Evolutionary conservation across 352 stramenopile genomes (phyloP).

Genomic region (Thalassiosira mediterranea): DNA sequence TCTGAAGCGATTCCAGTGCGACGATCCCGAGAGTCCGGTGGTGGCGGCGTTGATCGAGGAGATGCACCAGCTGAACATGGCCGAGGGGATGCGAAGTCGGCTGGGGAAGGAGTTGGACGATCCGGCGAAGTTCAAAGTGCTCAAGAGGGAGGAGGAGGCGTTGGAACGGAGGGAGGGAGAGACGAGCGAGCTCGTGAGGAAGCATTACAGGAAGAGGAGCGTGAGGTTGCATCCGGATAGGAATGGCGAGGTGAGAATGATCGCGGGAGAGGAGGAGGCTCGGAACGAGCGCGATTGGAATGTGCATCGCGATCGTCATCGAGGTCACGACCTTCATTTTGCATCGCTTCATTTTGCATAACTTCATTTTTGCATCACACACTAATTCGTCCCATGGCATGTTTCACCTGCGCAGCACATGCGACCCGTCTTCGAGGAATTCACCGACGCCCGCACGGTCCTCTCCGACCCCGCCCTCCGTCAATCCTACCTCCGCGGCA

Average conservation of each 20-base stretch:
- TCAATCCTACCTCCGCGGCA: constrained; percentile 17
- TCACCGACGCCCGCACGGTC: constrained; percentile 36
- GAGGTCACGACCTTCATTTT: too few relatives aligned
- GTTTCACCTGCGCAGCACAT: constrained; percentile 10
- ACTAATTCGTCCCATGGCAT: neutral
- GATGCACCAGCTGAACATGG: constrained; percentile 25
- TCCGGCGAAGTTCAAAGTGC: constrained; percentile 23
- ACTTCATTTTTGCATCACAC: neutral
- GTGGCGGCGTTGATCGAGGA: constrained; percentile 29
- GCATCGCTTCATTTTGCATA: neutral
- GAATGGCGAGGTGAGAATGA: constrained; percentile 38
- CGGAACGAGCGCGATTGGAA: too few relatives aligned
- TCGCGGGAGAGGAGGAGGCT: too few relatives aligned
- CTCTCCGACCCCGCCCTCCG: constrained; percentile 24
- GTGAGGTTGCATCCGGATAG: constrained; percentile 39
- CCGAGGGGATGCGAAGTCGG: constrained; percentile 6
- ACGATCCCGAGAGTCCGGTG: neutral
- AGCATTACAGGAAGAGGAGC: constrained; percentile 37
- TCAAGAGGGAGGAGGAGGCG: constrained; percentile 16
- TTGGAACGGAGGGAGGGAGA: constrained; percentile 8
- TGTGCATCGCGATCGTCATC: too few relatives aligned
- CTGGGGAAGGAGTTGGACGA: constrained; percentile 10
- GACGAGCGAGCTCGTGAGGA: constrained; percentile 23
- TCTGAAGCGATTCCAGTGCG: constrained; percentile 27
- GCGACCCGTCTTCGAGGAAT: constrained; percentile 38